phyloP scores from a whole-genome alignment of 1,284 basidiomycete genomes.

The Ganoderma multipileum region DNA sequence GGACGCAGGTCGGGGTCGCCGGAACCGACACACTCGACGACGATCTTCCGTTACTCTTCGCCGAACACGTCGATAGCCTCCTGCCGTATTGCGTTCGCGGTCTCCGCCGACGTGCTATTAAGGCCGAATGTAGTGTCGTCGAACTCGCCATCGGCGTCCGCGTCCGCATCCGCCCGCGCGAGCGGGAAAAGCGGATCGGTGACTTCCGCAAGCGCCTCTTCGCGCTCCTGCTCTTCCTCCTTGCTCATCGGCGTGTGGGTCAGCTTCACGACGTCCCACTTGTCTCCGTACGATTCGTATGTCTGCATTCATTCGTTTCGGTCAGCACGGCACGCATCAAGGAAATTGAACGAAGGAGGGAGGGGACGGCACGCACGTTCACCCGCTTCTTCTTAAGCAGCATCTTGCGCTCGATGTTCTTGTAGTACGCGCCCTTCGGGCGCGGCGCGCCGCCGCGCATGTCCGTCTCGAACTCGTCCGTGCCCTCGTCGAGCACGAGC shows the following conservation, averaged over 20 bases:
- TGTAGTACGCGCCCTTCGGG: constrained; percentile 80
- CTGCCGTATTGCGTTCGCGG: constrained; percentile 13
- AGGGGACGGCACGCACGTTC: constrained; percentile 57
- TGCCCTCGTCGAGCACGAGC: constrained; percentile 75
- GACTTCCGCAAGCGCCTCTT: constrained; percentile 60
- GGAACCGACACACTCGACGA: no score
- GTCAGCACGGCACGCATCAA: neutral
- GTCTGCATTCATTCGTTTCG: constrained; percentile 45
- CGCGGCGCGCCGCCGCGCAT: constrained; percentile 24
- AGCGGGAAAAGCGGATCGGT: constrained; percentile 58
- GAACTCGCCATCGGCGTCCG: constrained; percentile 54
- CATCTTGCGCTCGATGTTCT: constrained; percentile 87
- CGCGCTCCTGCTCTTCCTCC: constrained; percentile 60
- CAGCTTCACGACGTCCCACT: constrained; percentile 80
- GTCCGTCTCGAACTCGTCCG: constrained; percentile 45
- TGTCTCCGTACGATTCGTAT: constrained; percentile 73
- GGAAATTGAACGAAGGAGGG: neutral
- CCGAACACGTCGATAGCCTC: constrained; percentile 35
- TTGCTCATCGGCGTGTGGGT: constrained; percentile 58
- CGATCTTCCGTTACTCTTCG: constrained; percentile 26
- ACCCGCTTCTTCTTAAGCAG: constrained; percentile 84
- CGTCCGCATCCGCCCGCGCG: constrained; percentile 47
- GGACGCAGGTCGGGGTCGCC: neutral
- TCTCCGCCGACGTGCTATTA: constrained; percentile 28
- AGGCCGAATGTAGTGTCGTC: constrained; percentile 33